Evolutionary conservation across 805 yeast species (phyloP).

Genomic region (Nakazawaea sp.): DNA sequence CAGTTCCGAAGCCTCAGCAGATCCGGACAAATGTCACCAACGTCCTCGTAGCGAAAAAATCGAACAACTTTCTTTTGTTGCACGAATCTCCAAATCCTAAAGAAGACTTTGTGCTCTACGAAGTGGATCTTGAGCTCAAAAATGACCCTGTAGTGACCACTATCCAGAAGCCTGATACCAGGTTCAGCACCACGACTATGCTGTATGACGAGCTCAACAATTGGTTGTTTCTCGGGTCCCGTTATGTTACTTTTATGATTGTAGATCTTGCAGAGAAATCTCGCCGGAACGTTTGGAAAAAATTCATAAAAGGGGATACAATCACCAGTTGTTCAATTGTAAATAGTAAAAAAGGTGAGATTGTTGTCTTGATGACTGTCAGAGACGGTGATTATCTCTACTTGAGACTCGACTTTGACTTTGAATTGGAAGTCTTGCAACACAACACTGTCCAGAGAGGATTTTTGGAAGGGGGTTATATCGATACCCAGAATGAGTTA

Average conservation of each 20-base stretch:
- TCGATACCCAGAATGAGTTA: slow-evolving; percentile 35
- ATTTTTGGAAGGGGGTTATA: slow-evolving; percentile 68
- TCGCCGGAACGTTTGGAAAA: slow-evolving; percentile 30
- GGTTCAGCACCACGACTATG: slow-evolving; percentile 54
- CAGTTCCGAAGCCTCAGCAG: slow-evolving; percentile 21
- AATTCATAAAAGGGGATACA: slow-evolving; percentile 59
- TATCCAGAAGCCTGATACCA: slow-evolving; percentile 23
- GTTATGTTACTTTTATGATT: slow-evolving; percentile 60
- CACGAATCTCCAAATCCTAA: slow-evolving; percentile 65
- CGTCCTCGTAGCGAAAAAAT: slow-evolving; percentile 27
- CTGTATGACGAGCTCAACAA: slow-evolving; percentile 29
- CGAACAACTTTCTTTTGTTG: slow-evolving; percentile 28
- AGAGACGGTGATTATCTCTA: slow-evolving; percentile 62
- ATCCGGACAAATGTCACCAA: slow-evolving; percentile 37
- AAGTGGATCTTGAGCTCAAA: slow-evolving; percentile 25
- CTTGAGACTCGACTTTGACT: slow-evolving; percentile 18
- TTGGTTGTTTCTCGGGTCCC: slow-evolving; percentile 58
- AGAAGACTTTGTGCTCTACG: slow-evolving; percentile 41
- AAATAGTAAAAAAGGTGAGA: slow-evolving; percentile 15
- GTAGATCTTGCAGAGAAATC: slow-evolving; percentile 29
- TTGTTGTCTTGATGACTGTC: slow-evolving; percentile 40
- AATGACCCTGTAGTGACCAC: neutral
- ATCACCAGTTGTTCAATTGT: slow-evolving; percentile 47
- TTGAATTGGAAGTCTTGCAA: slow-evolving; percentile 28
- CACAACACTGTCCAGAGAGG: slow-evolving; percentile 68